Percentiles rank a stretch among this genome's conserved stretches.
phyloP scores from a whole-genome alignment of 768 basidiomycete genomes.

The Mycena maculata region DNA sequence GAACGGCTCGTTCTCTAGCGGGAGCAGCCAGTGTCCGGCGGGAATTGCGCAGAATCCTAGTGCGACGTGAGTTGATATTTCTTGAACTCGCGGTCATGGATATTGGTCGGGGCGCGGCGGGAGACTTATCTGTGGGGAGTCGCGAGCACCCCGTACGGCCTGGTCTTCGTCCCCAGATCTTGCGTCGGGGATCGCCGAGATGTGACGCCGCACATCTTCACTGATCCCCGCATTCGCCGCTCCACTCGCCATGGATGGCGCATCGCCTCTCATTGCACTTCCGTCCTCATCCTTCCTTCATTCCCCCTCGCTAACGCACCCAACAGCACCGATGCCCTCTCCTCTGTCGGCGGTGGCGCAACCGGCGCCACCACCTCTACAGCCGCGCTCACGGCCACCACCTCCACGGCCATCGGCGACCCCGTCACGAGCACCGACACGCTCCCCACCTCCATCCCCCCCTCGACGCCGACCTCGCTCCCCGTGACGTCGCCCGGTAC shows the following conservation, averaged over 20 bases:
- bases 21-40: constrained; percentile 6
- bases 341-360: neutral
- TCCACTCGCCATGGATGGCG: neutral
- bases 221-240: neutral
- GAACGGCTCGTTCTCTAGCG: constrained; percentile 28
- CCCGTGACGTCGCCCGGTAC: too few species aligned
- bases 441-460: too few species aligned
- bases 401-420: neutral
- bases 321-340: constrained; percentile 6
- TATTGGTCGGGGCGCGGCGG: too few species aligned
- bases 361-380: neutral
- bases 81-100: neutral
- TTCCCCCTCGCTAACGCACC: neutral
- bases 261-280: neutral
- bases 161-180: neutral
- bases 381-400: neutral
- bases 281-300: too few species aligned
- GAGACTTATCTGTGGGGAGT: neutral
- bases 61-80: constrained; percentile 9
- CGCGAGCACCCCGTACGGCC: too few species aligned
- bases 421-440: neutral
- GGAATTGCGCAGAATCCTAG: constrained; percentile 19
- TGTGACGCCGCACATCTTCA: neutral
- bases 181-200: neutral
- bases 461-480: neutral